Evolutionary conservation across 164 flowering plant genomes (phyloP).

Genomic region (Liquidambar formosana): DNA sequence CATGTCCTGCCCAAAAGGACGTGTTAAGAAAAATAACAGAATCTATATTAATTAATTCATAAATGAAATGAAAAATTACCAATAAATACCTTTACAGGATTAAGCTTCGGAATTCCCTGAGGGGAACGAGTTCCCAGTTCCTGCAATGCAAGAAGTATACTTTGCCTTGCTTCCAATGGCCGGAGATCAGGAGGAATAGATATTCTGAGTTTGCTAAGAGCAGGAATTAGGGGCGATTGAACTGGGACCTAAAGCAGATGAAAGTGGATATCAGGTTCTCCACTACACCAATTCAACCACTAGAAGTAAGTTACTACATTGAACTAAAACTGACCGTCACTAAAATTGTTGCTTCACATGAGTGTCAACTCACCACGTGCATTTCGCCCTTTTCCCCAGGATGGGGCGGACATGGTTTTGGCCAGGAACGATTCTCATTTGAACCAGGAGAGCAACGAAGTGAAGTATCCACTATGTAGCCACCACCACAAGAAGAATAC

Average conservation of each 20-base stretch:
- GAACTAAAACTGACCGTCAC: too few relatives aligned
- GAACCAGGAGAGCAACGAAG: conserved; percentile 86
- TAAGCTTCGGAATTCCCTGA: conserved; percentile 90
- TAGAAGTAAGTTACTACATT: too few relatives aligned
- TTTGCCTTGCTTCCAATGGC: conserved; percentile 89
- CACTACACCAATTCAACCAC: background rate
- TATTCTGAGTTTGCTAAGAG: conserved; percentile 78
- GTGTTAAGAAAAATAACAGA: too few relatives aligned
- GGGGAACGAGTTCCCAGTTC: conserved; percentile 78
- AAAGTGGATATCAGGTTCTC: conserved; percentile 4
- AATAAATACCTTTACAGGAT: conserved; percentile 90
- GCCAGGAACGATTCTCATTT: conserved; percentile 78
- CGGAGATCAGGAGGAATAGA: conserved; percentile 87
- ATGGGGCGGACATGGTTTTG: conserved; percentile 90
- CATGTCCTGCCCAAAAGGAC: conserved; percentile 93
- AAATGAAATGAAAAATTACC: too few relatives aligned
- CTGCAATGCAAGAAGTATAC: conserved; percentile 79
- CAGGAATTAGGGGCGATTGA: conserved; percentile 77
- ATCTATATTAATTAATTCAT: too few relatives aligned
- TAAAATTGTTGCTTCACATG: too few relatives aligned
- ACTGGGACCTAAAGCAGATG: conserved; percentile 77
- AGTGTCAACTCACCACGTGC: conserved; percentile 95
- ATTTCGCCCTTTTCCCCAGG: conserved; percentile 97
- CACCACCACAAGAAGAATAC: conserved; percentile 57
- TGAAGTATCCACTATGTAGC: conserved; percentile 88